Evolutionary conservation across 2,329 filamentous ascomycete genomes (phyloP).

Genomic region (Aspergillus texensis): DNA sequence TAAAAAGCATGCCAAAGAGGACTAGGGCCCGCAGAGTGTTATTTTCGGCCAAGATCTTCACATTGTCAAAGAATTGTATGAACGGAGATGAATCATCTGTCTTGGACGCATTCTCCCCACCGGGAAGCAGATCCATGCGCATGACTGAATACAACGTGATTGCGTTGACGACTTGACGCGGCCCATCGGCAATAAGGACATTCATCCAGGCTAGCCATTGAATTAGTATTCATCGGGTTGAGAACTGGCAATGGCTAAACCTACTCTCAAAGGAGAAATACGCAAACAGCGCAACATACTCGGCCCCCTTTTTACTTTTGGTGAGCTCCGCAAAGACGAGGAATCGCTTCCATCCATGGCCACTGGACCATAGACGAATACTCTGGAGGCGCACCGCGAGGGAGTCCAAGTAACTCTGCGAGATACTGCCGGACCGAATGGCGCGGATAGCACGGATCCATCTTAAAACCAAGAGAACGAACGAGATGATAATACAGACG

Average conservation of each 20-base stretch:
- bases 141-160: constrained; percentile 87
- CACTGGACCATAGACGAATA: constrained; percentile 68
- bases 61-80: constrained; percentile 79
- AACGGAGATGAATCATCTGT: constrained; percentile 66
- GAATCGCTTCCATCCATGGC: constrained; percentile 84
- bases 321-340: constrained; percentile 90
- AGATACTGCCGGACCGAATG: constrained; percentile 81
- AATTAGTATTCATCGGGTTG: constrained; percentile 23
- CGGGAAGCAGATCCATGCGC: constrained; percentile 70
- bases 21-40: constrained; percentile 81
- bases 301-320: constrained; percentile 85
- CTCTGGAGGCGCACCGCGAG: constrained; percentile 84
- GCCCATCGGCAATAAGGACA: constrained; percentile 86
- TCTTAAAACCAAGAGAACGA: constrained; percentile 78
- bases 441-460: constrained; percentile 78
- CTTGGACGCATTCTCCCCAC: constrained; percentile 53
- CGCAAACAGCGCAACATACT: constrained; percentile 87
- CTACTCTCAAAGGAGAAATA: constrained; percentile 76
- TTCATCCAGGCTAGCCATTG: constrained; percentile 74
- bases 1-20: constrained; percentile 89
- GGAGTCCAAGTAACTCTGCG: constrained; percentile 87
- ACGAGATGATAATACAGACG: constrained; percentile 86
- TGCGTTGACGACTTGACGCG: constrained; percentile 87
- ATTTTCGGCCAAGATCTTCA: constrained; percentile 70
- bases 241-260: constrained; percentile 8